A percentile compares a stretch with the other conserved stretches of the same genome.
Evolutionary conservation across 2,329 filamentous ascomycete genomes (phyloP).

Genomic region (Penicillium sp.): DNA sequence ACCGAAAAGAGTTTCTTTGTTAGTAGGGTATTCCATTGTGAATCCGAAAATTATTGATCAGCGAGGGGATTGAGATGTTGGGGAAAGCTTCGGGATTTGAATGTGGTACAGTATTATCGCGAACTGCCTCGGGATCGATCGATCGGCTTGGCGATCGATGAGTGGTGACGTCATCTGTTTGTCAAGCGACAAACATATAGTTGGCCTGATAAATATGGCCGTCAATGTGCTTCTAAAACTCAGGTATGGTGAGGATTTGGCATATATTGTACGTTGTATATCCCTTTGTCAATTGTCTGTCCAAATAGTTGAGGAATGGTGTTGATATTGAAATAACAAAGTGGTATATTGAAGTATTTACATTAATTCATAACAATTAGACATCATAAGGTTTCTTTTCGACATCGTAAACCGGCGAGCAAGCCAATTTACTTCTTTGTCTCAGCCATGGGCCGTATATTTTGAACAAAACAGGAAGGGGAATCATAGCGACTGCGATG

Average conservation of each 20-base stretch:
- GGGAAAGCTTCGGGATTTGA: not conserved
- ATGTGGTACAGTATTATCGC: not conserved
- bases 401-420: slow-evolving; percentile 8
- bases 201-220: too few species aligned
- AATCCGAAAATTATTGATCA: too few species aligned
- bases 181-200: too few species aligned
- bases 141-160: not conserved
- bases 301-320: too few species aligned
- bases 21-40: not conserved
- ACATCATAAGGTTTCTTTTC: slow-evolving; percentile 11
- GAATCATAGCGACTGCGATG: slow-evolving; percentile 7
- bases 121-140: not conserved
- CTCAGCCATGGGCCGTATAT: slow-evolving; percentile 11
- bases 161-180: too few species aligned
- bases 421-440: slow-evolving; percentile 5
- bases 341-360: not conserved
- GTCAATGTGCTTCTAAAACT: too few species aligned
- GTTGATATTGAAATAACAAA: not conserved
- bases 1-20: not conserved
- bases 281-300: too few species aligned
- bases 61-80: not conserved
- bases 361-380: not conserved
- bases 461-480: slow-evolving; percentile 9
- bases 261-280: too few species aligned
- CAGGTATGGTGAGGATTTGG: too few species aligned